Evolutionary conservation across 2,329 filamentous ascomycete genomes (phyloP), one percentile per base, ranked within the genome.

Genomic region (Pseudogymnoascus sp.): DNA sequence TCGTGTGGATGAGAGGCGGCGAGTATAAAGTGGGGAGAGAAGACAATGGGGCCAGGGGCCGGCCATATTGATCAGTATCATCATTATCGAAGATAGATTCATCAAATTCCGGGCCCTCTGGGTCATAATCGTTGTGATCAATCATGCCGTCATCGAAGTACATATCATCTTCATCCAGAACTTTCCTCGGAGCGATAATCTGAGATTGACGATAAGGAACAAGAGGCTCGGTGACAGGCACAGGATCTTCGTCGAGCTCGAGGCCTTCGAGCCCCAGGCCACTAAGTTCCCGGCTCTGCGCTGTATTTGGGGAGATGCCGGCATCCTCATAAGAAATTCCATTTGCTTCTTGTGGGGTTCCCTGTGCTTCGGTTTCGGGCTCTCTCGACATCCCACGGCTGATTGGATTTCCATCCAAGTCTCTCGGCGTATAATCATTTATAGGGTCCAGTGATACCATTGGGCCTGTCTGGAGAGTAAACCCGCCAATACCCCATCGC

Each of bases 1-100:
- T 34, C 9, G 65, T 60, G 9, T 42, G 66, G 9, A 72, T 38
- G 34, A 64, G 65, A 21, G 68, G 68, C 21, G 70, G 70, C 7
- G 69, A 68, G 42, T 72, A 72, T 11, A 71, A 63, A 23, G 70
- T 71, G 37, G 71, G 68, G 36, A 71, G 59, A 18, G 68, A 67
- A 43, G 70, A 66, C 8, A 72, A 63, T 43, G 66, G 49, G 12
- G 16, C 28, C 83, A 63, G 82, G 82, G 62, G 85, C 21, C 85
- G 78, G 14, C 85, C 85, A 69, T 83, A 87, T 66, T 80, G 73
- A 72, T 88, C 82, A 12, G 85, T 85, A 69, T 88, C 85, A 61
- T 88, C 80, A 34, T 85, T 80, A 67, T 91, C 88, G 70, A 91
- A 91, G 12, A 90, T 81, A 5, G 86, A 88, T 72, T 91, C 88